Evolutionary conservation across 2,329 filamentous ascomycete genomes (phyloP).

Genomic region (Trichophyton benhamiae): DNA sequence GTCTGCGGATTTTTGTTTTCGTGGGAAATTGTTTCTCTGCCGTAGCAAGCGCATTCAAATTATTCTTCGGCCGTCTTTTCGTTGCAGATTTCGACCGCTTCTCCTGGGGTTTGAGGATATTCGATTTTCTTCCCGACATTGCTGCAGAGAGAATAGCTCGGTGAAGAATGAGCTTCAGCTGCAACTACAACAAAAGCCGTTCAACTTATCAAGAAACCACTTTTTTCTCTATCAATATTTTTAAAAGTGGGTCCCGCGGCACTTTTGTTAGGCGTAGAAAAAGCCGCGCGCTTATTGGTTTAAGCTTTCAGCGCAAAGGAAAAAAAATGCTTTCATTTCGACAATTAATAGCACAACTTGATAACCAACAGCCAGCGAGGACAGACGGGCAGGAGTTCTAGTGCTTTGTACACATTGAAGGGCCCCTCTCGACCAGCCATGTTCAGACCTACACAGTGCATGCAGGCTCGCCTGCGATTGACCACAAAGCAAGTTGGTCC

Average conservation of each 20-base stretch:
- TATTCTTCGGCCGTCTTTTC: conserved; percentile 37
- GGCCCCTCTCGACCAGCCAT: conserved; percentile 18
- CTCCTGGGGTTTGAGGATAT: conserved; percentile 29
- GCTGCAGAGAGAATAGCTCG: conserved; percentile 4
- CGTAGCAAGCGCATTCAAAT: conserved; percentile 52
- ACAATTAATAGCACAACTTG: not conserved
- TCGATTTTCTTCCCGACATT: conserved; percentile 33
- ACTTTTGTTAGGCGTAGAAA: not conserved
- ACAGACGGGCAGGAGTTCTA: not conserved
- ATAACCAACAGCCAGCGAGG: not conserved
- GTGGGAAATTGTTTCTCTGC: conserved; percentile 47
- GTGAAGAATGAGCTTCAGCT: not conserved
- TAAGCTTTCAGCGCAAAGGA: not conserved
- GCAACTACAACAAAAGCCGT: not conserved
- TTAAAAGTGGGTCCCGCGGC: conserved; percentile 1
- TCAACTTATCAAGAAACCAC: not conserved
- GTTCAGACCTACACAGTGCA: conserved; percentile 36
- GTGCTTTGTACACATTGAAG: not conserved
- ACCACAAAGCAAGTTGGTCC: conserved; percentile 89
- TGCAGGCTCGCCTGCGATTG: conserved; percentile 63
- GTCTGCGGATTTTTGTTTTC: conserved; percentile 41
- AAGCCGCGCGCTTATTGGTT: not conserved
- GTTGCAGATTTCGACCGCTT: conserved; percentile 30
- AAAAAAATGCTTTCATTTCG: not conserved
- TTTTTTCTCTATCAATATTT: conserved; percentile 1